phyloP scores from a whole-genome alignment of 1,139 yeast species.

The Yamadazyma atlantica region DNA sequence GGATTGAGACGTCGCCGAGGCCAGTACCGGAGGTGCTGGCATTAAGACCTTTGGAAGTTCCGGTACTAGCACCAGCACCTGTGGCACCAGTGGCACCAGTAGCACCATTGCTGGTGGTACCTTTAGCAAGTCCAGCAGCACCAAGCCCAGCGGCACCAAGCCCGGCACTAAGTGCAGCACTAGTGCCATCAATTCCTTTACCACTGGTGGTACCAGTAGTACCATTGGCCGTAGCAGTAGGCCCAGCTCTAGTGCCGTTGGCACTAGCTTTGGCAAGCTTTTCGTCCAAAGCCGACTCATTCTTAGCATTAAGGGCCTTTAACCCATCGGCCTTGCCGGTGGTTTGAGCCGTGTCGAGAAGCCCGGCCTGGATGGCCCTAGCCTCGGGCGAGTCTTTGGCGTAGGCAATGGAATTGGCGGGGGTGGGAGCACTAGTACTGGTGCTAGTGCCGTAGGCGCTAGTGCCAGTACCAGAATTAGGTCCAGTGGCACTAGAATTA shows the following conservation, averaged over 20 bases:
- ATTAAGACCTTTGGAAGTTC: no score
- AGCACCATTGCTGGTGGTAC: no score
- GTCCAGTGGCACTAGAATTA: conserved; percentile 1
- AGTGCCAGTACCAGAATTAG: conserved; percentile 6
- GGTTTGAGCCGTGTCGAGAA: conserved; percentile 1
- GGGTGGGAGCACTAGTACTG: conserved; percentile 12
- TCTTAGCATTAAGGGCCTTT: not conserved
- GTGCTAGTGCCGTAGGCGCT: no score
- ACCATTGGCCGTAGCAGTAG: no score
- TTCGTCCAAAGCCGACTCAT: not conserved
- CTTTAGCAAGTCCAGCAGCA: no score
- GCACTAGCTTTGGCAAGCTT: no score
- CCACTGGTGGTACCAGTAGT: conserved; percentile 2
- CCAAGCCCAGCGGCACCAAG: not conserved
- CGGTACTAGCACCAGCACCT: no score
- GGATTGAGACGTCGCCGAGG: conserved; percentile 10
- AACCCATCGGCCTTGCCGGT: conserved; percentile 1
- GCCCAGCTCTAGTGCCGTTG: no score
- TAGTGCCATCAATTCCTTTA: conserved; percentile 4
- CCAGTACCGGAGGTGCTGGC: no score
- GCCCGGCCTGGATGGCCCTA: not conserved
- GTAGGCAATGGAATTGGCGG: conserved; percentile 10
- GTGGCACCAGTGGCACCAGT: no score
- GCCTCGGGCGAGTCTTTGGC: conserved; percentile 1
- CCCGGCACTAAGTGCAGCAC: conserved; percentile 1